phyloP scores from a whole-genome alignment of 768 basidiomycete genomes.

The Rhizopogon rudus region DNA sequence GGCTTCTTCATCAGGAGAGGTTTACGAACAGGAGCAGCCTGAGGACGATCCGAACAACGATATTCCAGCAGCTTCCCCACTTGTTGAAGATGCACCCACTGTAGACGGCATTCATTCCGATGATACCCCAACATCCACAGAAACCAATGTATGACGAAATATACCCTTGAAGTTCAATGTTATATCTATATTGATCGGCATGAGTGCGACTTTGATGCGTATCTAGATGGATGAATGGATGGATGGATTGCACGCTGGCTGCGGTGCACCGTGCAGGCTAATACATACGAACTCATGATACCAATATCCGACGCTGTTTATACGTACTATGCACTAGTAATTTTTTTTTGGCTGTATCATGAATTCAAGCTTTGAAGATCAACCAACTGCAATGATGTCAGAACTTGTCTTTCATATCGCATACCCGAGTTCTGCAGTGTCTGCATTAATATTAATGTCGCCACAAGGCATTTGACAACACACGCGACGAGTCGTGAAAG shows the following conservation, averaged over 20 bases:
- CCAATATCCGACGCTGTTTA: constrained; percentile 15
- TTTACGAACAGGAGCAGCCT: constrained; percentile 2
- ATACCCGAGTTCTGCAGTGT: neutral
- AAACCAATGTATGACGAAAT: neutral
- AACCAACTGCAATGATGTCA: neutral
- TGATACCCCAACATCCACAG: constrained; percentile 7
- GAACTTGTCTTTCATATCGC: neutral
- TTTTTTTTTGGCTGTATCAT: constrained; percentile 1
- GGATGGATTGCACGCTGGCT: constrained; percentile 3
- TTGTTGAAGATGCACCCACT: constrained; percentile 4
- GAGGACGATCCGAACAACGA: constrained; percentile 3
- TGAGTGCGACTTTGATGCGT: neutral
- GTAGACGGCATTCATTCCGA: constrained; percentile 6
- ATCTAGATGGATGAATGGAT: constrained; percentile 1
- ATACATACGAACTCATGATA: constrained; percentile 4
- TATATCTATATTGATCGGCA: neutral
- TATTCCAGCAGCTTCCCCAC: neutral
- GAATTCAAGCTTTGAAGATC: neutral
- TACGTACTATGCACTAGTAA: constrained; percentile 10
- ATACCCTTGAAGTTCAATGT: neutral
- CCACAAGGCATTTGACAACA: too few species aligned
- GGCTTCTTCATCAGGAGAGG: constrained; percentile 16
- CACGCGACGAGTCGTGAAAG: neutral
- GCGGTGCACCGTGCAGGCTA: neutral
- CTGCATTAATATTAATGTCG: neutral